Evolutionary conservation across 768 basidiomycete genomes (phyloP), one percentile per base, ranked within the genome.

Genomic region (Boletus coccyginus): DNA sequence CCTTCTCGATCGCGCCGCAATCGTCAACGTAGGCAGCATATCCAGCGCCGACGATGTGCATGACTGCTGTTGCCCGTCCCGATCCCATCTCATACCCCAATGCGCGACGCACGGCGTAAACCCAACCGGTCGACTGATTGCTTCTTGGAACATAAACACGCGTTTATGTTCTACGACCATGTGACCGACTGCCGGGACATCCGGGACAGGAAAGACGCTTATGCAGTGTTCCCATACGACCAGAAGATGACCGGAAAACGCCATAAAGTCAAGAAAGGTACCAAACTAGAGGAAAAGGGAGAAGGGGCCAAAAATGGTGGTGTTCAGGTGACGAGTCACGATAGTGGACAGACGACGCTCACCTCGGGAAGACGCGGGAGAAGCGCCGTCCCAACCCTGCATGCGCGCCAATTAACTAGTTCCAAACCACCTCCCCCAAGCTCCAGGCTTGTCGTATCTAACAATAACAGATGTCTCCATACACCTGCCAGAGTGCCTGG

Each of bases 131-230:
- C 55, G 58, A 27, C 50, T 33, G 46, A 70, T 50, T 21, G 56
- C 49, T 44, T 72, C 68, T 21, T 59, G 60, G 33, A 72, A 66
- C 46, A 70, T 55, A 46, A 68, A 72, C 17, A 70, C 63, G 19
- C 63, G 63, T 10, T 41, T 56, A 21, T 57, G 66, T 11, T 70
- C 61, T 31, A 68, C 55, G 8, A 66, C 42, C 17, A 52, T 46
- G 40, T 48, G 68, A 3, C 63, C 68, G 3, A 64, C 59, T 7
- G 39, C 54, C 9, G 70, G 70, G 35, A 70, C 32, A 2, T 11
- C 32, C 1, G 68, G 70, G 7, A 70, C 17, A 0, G 61, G 56
- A 21, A 68, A 70, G 10, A 70, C 68, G 51, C 68, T 68, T 47
- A 68, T 50, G 32, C 63, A 61, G 33, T 35, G 43, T 54, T 70